Percentiles rank a stretch among this genome's conserved stretches.
These are phyloP conservation scores for Xeromyces bisporus DNA, from an alignment of 495 filamentous ascomycete genomes.

Conservation along the genomic window DNA sequence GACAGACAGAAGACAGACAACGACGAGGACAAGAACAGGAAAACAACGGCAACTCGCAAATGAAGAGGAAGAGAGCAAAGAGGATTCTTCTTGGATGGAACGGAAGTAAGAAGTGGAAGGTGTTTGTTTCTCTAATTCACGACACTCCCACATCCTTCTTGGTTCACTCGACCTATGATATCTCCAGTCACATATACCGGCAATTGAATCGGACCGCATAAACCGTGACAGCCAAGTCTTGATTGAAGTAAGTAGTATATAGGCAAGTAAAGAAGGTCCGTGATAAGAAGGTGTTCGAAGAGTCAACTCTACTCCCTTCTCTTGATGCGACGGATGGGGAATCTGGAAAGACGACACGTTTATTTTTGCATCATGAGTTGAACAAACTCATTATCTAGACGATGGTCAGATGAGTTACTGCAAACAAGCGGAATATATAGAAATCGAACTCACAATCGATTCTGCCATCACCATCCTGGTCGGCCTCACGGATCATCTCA, in stretches of 20 bases:
- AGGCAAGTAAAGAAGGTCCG: constrained; percentile 6
- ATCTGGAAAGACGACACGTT: constrained; percentile 16
- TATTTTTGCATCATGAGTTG: constrained; percentile 99
- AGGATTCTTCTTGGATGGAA: too few species aligned
- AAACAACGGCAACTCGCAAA: too few species aligned
- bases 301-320: constrained; percentile 3
- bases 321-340: constrained; percentile 16
- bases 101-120: too few species aligned
- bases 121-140: too few species aligned
- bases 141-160: too few species aligned
- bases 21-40: too few species aligned
- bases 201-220: too few species aligned
- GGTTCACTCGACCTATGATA: too few species aligned
- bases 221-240: neutral
- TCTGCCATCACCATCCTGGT: constrained; percentile 93
- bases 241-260: constrained; percentile 1
- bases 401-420: neutral
- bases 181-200: too few species aligned
- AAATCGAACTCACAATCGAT: constrained; percentile 63
- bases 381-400: constrained; percentile 99
- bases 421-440: neutral
- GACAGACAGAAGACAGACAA: too few species aligned
- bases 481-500: constrained; percentile 99
- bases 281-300: constrained; percentile 9
- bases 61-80: too few species aligned